Evolutionary conservation across 2,329 filamentous ascomycete species (phyloP), one percentile per base, ranked within the genome.

Genomic region (Emergomyces africanus): DNA sequence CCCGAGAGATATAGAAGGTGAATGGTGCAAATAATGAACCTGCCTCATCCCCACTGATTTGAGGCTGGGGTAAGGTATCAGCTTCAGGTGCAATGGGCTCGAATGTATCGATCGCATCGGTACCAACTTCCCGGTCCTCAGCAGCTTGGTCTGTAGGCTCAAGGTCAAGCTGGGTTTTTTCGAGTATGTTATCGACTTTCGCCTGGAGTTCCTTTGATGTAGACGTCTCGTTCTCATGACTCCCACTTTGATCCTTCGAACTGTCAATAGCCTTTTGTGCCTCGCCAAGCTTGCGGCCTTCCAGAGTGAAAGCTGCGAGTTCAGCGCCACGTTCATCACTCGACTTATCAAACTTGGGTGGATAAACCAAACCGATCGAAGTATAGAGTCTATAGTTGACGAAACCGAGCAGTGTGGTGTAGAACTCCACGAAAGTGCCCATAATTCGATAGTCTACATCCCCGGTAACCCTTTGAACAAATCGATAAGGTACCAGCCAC

Each of bases 381-480:
- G 90, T 96, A 78, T 96, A 99, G 53, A 99, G 80, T 64, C 90
- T 81, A 80, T 90, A 99, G 80, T 99, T 96, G 75, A 97, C 85
- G 69, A 99, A 99, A 61, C 92, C 88, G 23, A 99, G 80, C 15
- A 99, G 81, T 4, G 92, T 97, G 68, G 95, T 96, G 79, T 99
- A 99, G 74, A 99, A 99, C 73, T 99, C 92, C 64, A 99, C 86
- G 71, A 99, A 99, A 4, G 94, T 99, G 61, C 90, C 92, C 94
- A 99, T 99, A 75, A 99, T 99, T 69, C 94, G 83, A 78, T 96
- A 99, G 74, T 99, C 94, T 64, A 99, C 88, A 74, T 99, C 94
- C 60, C 88, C 89, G 46, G 94, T 89, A 15, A 96, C 86, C 66
- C 89, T 82, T 79, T 99, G 94, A 70, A 97, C 96, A 76, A 99